Conservation (phyloP, 2,329 filamentous ascomycete species). For the Alternaria tenuissima region DNA sequence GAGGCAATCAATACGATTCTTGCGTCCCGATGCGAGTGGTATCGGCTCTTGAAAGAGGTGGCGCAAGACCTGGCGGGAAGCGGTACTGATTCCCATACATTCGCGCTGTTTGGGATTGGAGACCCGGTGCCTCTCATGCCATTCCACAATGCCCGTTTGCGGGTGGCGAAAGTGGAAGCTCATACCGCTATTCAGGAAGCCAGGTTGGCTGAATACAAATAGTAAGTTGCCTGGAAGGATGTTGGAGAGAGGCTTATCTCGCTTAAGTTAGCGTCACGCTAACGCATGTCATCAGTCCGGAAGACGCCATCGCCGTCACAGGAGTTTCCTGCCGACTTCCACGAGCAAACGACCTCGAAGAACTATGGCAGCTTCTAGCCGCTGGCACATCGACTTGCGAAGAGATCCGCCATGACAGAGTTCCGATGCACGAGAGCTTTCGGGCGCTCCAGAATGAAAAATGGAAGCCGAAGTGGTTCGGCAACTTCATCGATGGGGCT, state of each 20-base stretch:
- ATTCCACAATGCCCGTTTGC: conserved; percentile 21
- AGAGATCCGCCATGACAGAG: conserved; percentile 11
- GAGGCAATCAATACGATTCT: conserved; percentile 29
- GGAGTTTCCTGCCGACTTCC: conserved; percentile 21
- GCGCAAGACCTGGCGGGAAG: conserved; percentile 21
- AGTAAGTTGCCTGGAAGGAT: conserved; percentile 9
- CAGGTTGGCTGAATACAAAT: conserved; percentile 11
- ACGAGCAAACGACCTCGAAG: conserved; percentile 21
- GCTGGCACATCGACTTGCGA: conserved; percentile 14
- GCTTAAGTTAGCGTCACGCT: conserved; percentile 3
- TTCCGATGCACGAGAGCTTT: conserved; percentile 15
- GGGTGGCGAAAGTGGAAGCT: conserved; percentile 20
- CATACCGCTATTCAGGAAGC: conserved; percentile 11
- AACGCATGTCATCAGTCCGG: conserved; percentile 7
- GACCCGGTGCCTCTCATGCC: conserved; percentile 29
- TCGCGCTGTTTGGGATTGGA: conserved; percentile 32
- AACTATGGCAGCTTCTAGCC: conserved; percentile 23
- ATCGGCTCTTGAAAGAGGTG: conserved; percentile 23
- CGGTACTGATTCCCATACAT: conserved; percentile 18
- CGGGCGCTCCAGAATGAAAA: conserved; percentile 16
- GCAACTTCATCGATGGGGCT: conserved; percentile 38
- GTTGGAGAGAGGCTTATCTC: neutral
- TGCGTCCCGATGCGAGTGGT: conserved; percentile 32
- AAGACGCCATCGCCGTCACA: conserved; percentile 18
- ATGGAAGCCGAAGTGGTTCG: conserved; percentile 21